Evolutionary conservation across 1,284 basidiomycete genomes (phyloP), one percentile per base, ranked within the genome.

Genomic region (Anthracocystis walkeri): DNA sequence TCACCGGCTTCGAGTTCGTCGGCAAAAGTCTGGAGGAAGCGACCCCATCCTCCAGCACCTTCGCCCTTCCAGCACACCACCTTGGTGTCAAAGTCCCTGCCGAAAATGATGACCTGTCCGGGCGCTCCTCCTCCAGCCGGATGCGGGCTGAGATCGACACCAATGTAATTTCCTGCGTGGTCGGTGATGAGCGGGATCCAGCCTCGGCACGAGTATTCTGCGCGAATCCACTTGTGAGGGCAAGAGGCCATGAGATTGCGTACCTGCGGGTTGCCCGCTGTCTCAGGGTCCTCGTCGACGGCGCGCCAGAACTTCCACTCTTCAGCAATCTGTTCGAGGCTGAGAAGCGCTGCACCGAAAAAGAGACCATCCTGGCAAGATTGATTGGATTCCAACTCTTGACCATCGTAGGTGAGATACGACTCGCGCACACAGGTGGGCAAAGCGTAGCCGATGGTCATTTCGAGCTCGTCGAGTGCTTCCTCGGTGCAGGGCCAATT

Each of bases 81-180:
- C 86, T 99, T 99, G 25, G 94, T 93, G 86, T 99, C 96, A 86
- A 99, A 97, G 84, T 99, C 96, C 57, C 96, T 90, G 14, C 96
- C 96, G 86, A 98, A 99, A 52, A 98, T 91, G 72, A 99, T 98
- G 55, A 97, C 95, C 85, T 99, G 96, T 4, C 96, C 97, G 54
- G 90, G 88, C 2, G 90, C 86, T 51, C 95, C 96, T 40, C 76
- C 70, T 29, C 80, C 78, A 21, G 64, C 60, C 1, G 81, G 79
- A n/a, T 84, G 85, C 6, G 96, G 96, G 85, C 92, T 94, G 67
- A 99, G 89, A 86, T 99, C 96, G 53, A 99, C 89, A 57, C 96
- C 96, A 70, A 98, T 90, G 85, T 99, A 99, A 87, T 99, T 99
- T 27, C 96, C 97, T 20, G 91, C 91, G 76, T 93, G 92, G 87